These are phyloP conservation scores for Pseudocercospora cruenta DNA, from an alignment of 2,329 filamentous ascomycete genomes.

Conservation along the genomic window DNA sequence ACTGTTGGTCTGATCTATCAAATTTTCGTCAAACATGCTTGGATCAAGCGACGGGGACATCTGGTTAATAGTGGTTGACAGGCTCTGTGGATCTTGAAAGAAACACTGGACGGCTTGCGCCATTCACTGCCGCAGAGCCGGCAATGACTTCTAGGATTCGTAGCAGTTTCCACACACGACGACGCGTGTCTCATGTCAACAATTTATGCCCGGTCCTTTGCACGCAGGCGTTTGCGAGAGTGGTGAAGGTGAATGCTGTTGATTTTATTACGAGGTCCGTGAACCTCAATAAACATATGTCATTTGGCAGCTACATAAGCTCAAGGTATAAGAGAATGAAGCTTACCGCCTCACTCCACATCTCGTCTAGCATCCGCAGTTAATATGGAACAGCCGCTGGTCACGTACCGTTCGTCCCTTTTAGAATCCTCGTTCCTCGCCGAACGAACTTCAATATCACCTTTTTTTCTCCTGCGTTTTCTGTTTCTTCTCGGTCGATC, in stretches of 20 bases:
- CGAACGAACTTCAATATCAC: background rate
- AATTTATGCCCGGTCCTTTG: too few relatives aligned
- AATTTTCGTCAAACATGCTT: background rate
- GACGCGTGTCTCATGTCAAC: too few relatives aligned
- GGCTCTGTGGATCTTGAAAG: background rate
- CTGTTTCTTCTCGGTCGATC: background rate
- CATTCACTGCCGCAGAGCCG: background rate
- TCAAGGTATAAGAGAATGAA: slow-evolving; percentile 8
- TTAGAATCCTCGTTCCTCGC: background rate
- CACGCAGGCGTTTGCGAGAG: too few relatives aligned
- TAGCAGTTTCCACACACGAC: background rate
- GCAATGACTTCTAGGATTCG: background rate
- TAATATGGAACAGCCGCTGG: slow-evolving; percentile 3
- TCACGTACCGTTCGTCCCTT: slow-evolving; percentile 3
- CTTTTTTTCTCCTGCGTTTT: background rate
- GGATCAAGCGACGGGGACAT: background rate
- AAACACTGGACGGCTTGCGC: background rate
- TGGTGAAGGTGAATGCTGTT: too few relatives aligned
- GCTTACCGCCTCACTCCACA: background rate
- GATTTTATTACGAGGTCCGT: slow-evolving; percentile 23
- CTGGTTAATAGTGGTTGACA: too few relatives aligned
- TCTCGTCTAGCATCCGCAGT: slow-evolving; percentile 1
- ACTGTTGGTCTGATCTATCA: background rate
- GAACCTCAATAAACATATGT: slow-evolving; percentile 25
- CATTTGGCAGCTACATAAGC: slow-evolving; percentile 24